A percentile compares a stretch with the other conserved stretches of the same genome.
Conservation (phyloP, 179 eudicot species). For the Vitellaria paradoxa region DNA sequence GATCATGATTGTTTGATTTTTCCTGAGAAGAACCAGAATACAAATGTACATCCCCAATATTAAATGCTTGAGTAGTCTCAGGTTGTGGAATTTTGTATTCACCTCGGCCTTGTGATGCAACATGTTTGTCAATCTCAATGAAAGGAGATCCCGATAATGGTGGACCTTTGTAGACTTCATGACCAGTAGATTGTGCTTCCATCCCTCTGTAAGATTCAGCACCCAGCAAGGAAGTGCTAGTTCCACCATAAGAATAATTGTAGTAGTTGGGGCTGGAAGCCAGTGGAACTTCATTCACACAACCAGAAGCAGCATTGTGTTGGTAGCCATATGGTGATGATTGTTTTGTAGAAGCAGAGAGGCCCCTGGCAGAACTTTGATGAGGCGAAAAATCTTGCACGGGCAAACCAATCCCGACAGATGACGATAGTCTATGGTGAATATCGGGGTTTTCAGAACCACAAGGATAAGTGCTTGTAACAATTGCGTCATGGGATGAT, state of each 20-base stretch:
- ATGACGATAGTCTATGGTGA: neutral
- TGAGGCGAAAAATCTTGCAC: constrained; percentile 9
- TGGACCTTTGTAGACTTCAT: constrained; percentile 1
- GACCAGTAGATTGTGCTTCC: constrained; percentile 12
- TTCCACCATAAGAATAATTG: neutral
- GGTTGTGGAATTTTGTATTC: neutral
- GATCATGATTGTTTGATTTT: neutral
- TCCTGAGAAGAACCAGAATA: neutral
- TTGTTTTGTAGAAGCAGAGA: constrained; percentile 5
- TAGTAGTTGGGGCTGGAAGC: neutral
- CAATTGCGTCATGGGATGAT: constrained; percentile 17
- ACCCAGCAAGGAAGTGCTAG: constrained; percentile 4
- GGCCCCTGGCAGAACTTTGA: neutral
- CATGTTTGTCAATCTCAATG: neutral
- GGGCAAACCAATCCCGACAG: neutral
- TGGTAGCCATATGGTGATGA: constrained; percentile 7
- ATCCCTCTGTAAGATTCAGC: constrained; percentile 14
- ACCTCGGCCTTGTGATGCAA: neutral
- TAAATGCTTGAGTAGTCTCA: constrained; percentile 8
- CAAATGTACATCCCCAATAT: neutral
- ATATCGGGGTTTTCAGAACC: constrained; percentile 16
- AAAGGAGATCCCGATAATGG: neutral
- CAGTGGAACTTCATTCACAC: constrained; percentile 9
- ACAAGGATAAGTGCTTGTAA: constrained; percentile 28
- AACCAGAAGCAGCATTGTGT: constrained; percentile 7